Conservation (phyloP, 192 early-diverging fungal species). For the Gonapodya sp. region DNA sequence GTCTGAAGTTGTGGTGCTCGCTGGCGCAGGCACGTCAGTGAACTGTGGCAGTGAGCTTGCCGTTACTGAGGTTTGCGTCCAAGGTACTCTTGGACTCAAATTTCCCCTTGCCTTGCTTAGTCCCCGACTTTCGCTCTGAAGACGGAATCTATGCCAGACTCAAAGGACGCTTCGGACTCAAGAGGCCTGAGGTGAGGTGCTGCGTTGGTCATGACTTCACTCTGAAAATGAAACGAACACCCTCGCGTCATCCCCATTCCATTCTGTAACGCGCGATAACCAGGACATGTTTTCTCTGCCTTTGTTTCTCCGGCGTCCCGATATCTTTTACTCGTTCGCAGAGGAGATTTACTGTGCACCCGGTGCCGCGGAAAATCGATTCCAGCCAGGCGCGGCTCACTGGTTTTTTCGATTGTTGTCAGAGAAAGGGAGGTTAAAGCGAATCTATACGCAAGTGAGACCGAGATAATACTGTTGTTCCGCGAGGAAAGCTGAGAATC, state of each 20-base stretch:
- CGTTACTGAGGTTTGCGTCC: too few relatives aligned
- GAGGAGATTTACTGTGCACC: slow-evolving; percentile 24
- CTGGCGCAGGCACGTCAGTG: not conserved
- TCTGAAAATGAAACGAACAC: too few relatives aligned
- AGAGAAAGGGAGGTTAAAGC: not conserved
- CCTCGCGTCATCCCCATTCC: not conserved
- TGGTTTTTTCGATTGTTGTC: not conserved
- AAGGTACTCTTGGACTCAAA: slow-evolving; percentile 81
- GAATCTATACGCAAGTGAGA: not conserved
- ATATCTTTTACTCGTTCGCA: slow-evolving; percentile 95
- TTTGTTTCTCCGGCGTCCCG: slow-evolving; percentile 31
- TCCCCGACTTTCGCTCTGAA: slow-evolving; percentile 92
- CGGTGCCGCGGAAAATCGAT: not conserved
- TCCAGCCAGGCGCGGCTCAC: not conserved
- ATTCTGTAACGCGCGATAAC: not conserved
- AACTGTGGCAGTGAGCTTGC: not conserved
- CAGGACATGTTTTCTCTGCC: not conserved
- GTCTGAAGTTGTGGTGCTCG: not conserved
- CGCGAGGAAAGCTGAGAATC: not conserved
- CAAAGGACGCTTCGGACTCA: slow-evolving; percentile 74
- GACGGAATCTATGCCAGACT: slow-evolving; percentile 83
- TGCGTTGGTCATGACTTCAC: too few relatives aligned
- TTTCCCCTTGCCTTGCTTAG: not conserved
- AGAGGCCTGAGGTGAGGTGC: slow-evolving; percentile 17
- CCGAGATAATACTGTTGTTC: not conserved